Evolutionary conservation across 2,329 filamentous ascomycete genomes (phyloP).

Genomic region (Seiridium unicorne): DNA sequence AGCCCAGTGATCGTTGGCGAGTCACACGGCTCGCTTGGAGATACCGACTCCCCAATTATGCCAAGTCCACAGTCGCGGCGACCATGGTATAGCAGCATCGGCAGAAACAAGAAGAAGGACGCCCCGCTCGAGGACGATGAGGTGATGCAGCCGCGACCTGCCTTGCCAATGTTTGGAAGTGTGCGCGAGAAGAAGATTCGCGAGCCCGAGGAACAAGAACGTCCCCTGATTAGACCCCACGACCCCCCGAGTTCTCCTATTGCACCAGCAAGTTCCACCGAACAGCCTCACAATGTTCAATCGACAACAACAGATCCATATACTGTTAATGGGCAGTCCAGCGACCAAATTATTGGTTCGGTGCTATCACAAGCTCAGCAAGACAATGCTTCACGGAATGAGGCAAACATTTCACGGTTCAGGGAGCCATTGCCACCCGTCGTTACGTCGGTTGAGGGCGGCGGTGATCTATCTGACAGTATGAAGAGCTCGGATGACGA

Average conservation of each 20-base stretch:
- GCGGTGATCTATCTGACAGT: constrained; percentile 62
- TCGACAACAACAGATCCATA: constrained; percentile 17
- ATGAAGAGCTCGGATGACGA: constrained; percentile 40
- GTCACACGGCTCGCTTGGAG: constrained; percentile 30
- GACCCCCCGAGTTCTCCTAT: constrained; percentile 32
- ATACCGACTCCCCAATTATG: constrained; percentile 37
- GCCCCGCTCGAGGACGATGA: constrained; percentile 58
- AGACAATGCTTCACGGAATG: constrained; percentile 40
- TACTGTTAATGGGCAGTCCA: constrained; percentile 50
- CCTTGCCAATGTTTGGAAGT: constrained; percentile 73
- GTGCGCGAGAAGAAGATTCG: constrained; percentile 61
- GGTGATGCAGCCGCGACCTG: constrained; percentile 72
- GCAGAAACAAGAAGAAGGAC: constrained; percentile 51
- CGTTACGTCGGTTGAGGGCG: constrained; percentile 67
- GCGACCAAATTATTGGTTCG: constrained; percentile 57
- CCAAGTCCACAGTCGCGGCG: constrained; percentile 41
- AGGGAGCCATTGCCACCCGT: constrained; percentile 69
- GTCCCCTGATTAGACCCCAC: constrained; percentile 55
- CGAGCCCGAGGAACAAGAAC: constrained; percentile 53
- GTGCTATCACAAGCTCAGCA: constrained; percentile 52
- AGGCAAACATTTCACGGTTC: constrained; percentile 55
- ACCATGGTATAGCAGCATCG: constrained; percentile 51
- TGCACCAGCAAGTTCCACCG: constrained; percentile 23
- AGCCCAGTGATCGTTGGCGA: constrained; percentile 54
- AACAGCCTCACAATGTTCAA: constrained; percentile 19